phyloP scores from a whole-genome alignment of 2,329 filamentous ascomycete species.

The Proliferodiscus dingleyae region DNA sequence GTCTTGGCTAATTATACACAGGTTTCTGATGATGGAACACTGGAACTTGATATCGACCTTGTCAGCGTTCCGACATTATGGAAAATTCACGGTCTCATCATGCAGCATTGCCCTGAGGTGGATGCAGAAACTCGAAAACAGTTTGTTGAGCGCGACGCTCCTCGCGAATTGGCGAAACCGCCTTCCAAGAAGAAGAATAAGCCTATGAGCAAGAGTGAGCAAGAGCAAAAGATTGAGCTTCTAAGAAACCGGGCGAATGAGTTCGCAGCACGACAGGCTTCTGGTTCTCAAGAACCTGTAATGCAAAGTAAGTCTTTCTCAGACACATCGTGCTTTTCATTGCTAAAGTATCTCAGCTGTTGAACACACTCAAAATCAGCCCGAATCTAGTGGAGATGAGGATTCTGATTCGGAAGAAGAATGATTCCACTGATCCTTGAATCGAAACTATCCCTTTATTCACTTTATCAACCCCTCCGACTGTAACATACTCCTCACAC shows the following conservation, averaged over 20 bases:
- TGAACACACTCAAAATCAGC: slow-evolving; percentile 29
- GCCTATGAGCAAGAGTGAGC: slow-evolving; percentile 69
- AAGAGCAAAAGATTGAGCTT: slow-evolving; percentile 61
- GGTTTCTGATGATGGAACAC: slow-evolving; percentile 47
- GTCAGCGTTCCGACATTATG: slow-evolving; percentile 49
- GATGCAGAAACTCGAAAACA: slow-evolving; percentile 24
- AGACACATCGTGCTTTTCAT: neutral
- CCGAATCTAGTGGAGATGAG: slow-evolving; percentile 49
- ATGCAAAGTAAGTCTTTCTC: slow-evolving; percentile 26
- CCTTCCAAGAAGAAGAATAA: slow-evolving; percentile 57
- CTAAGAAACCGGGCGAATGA: slow-evolving; percentile 56
- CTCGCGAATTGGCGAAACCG: slow-evolving; percentile 30
- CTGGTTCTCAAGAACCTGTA: slow-evolving; percentile 37
- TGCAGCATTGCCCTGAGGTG: slow-evolving; percentile 45
- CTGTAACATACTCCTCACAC: slow-evolving; percentile 3
- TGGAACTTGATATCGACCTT: slow-evolving; percentile 56
- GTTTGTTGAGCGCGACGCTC: slow-evolving; percentile 26
- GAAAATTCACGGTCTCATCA: slow-evolving; percentile 50
- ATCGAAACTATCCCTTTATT: too few species aligned
- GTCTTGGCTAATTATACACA: slow-evolving; percentile 27
- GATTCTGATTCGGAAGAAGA: slow-evolving; percentile 49
- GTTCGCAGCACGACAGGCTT: slow-evolving; percentile 27
- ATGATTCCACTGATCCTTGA: slow-evolving; percentile 11
- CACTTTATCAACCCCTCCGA: neutral
- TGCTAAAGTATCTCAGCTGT: slow-evolving; percentile 22